Conservation (phyloP, 305 asterid genomes). For the Solanum hybrid region DNA sequence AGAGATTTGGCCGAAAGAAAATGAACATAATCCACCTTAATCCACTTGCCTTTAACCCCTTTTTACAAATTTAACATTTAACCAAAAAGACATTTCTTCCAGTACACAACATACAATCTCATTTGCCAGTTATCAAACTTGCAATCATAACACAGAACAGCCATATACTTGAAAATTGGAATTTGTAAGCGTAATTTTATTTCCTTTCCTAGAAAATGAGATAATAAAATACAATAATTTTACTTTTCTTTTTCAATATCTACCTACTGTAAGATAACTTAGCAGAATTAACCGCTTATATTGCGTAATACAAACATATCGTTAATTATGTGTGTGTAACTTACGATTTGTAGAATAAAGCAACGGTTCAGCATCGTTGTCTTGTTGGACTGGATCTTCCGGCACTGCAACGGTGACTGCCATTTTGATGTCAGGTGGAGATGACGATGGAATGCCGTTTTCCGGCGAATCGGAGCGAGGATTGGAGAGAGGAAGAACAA, state of each 20-base stretch:
- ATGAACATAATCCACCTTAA: background rate
- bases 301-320: background rate
- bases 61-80: background rate
- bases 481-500: slow-evolving; percentile 14
- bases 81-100: background rate
- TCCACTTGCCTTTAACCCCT: background rate
- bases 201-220: background rate
- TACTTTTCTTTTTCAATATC: background rate
- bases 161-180: background rate
- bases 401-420: slow-evolving; percentile 34
- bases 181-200: background rate
- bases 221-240: background rate
- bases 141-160: background rate
- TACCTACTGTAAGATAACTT: background rate
- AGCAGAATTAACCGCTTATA: background rate
- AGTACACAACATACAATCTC: background rate
- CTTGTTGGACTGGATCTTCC: slow-evolving; percentile 27
- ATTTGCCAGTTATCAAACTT: background rate
- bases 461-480: slow-evolving; percentile 27
- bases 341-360: slow-evolving; percentile 54
- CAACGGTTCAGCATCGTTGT: slow-evolving; percentile 44
- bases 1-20: background rate
- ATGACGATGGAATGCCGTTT: slow-evolving; percentile 16
- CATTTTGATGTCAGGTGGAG: slow-evolving; percentile 31
- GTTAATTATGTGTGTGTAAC: slow-evolving; percentile 6